Evolutionary conservation across 441 rosid genomes (phyloP), one percentile per base, ranked within the genome.

Genomic region (Pelargonium australe): DNA sequence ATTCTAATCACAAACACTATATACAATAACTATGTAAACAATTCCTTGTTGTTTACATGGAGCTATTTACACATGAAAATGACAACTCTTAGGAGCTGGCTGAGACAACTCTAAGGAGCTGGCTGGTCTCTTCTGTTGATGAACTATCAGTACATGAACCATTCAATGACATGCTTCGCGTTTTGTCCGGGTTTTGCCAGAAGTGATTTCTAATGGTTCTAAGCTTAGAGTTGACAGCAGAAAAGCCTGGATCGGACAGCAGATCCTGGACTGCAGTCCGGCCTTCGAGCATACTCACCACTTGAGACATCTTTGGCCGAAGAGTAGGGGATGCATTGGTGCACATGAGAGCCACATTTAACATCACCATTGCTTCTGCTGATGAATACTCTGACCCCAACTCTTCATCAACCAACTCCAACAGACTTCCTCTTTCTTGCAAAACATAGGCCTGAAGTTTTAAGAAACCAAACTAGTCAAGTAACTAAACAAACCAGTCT

Each of bases 301-400:
- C 93, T 78, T 86, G 97, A 14, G 97, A 86, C 96, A 89, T 93
- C 34, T 82, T 81, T 28, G 96, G 96, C 76, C 98, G 84, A 20
- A 94, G 81, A 0, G 93, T 87, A 12, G 97, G 97, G 10, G 97
- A 85, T 1, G 93, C 93, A 58, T 88, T 86, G 23, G 96, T 87
- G 77, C 97, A 89, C 74, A 88, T 71, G 31, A 93, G 81, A 12
- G 95, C 89, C 68, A 88, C 96, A 63, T 89, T 87, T 53, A 93
- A 68, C 90, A 91, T 86, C 58, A 87, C 69, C 85, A 82, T 85
- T 41, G 93, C 90, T 67, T 88, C 98, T 73, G 84, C 87, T 44
- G 86, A 53, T 23, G 87, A 85, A 72, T 80, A 89, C 11, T 82
- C 83, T 0, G 85, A 75, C 12, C 78, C 85, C 71, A 90, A 68